phyloP scores from a whole-genome alignment of 257 asterid species.

The Solanum paucissectum region DNA sequence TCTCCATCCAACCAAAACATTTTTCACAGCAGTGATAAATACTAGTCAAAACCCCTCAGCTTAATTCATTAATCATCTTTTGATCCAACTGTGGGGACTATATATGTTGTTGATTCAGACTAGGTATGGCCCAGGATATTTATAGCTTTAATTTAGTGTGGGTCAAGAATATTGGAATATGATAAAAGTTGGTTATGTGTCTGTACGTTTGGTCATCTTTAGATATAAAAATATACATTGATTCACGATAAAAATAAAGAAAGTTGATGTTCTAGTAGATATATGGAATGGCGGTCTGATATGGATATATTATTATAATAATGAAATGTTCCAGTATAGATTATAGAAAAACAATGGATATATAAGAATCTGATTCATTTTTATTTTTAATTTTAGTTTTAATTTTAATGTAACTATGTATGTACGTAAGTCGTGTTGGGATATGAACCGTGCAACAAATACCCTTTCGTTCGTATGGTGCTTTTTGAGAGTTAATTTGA shows the following conservation, averaged over 20 bases:
- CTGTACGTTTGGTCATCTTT: background rate
- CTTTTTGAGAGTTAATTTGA: no score
- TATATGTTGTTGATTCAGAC: background rate
- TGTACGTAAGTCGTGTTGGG: background rate
- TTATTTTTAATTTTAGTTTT: background rate
- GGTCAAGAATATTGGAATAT: background rate
- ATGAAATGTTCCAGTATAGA: background rate
- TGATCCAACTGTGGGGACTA: background rate
- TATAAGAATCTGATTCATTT: background rate
- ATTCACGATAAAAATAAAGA: background rate
- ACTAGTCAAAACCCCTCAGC: slow-evolving; percentile 1
- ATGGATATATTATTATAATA: no score
- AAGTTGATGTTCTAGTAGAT: background rate
- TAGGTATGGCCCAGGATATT: background rate
- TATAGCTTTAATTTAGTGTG: background rate
- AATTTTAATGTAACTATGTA: background rate
- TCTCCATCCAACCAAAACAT: background rate
- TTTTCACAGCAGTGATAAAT: background rate
- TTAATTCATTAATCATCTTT: background rate
- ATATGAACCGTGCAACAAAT: background rate
- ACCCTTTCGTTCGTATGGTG: no score
- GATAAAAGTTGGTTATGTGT: background rate
- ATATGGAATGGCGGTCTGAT: background rate
- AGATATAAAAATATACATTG: background rate
- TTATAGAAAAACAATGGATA: background rate